Evolutionary conservation across 257 asterid genomes (phyloP).

Genomic region (Mentha longifolia): DNA sequence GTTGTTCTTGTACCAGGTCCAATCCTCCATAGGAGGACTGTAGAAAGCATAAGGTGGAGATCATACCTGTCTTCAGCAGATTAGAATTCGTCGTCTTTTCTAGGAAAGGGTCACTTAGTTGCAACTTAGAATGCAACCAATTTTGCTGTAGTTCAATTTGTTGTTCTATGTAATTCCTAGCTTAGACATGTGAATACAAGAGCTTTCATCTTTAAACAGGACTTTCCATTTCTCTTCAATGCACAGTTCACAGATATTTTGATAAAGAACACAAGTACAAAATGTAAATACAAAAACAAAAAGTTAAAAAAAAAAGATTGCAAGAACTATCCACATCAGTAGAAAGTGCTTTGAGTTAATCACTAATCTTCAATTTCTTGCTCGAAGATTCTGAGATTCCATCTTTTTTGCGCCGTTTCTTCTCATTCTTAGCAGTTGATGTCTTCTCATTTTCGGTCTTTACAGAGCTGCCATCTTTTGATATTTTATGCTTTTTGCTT

Average conservation of each 20-base stretch:
- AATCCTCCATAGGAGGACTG: slow-evolving; percentile 45
- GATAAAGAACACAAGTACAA: slow-evolving; percentile 16
- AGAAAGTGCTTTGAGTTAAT: slow-evolving; percentile 26
- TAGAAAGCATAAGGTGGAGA: slow-evolving; percentile 29
- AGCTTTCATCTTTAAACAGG: slow-evolving; percentile 23
- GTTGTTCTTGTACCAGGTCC: slow-evolving; percentile 53
- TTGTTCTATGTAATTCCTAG: slow-evolving; percentile 44
- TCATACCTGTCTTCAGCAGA: slow-evolving; percentile 26
- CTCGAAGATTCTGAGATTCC: slow-evolving; percentile 30
- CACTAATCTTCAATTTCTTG: slow-evolving; percentile 42
- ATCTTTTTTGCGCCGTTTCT: slow-evolving; percentile 42
- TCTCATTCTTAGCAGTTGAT: slow-evolving; percentile 37
- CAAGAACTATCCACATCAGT: slow-evolving; percentile 24
- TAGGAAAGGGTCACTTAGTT: slow-evolving; percentile 33
- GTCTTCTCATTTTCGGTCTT: slow-evolving; percentile 21
- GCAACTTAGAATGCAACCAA: slow-evolving; percentile 33
- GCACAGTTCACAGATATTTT: slow-evolving; percentile 1
- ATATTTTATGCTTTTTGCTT: slow-evolving; percentile 43
- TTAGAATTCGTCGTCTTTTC: slow-evolving; percentile 33
- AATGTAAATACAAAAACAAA: not conserved
- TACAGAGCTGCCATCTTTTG: slow-evolving; percentile 23
- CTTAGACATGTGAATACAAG: slow-evolving; percentile 57
- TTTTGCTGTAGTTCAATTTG: slow-evolving; percentile 44
- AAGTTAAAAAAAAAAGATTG: not conserved
- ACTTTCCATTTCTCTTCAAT: slow-evolving; percentile 14